Evolutionary conservation across 495 filamentous ascomycete species (phyloP).

Genomic region (Lasiosphaeria ovina): DNA sequence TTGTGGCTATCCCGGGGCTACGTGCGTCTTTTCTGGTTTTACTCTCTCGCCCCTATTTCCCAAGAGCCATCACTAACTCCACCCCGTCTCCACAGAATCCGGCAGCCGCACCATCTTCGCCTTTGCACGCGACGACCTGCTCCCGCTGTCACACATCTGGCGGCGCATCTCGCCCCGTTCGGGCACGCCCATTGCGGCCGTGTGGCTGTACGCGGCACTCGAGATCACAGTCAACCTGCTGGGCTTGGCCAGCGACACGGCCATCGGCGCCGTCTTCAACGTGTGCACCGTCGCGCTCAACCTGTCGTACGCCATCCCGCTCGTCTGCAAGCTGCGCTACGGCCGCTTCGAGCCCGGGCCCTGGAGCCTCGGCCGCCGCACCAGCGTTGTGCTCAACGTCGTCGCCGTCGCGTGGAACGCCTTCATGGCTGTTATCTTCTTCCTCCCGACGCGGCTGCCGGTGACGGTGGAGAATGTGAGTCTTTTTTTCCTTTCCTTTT

Average conservation of each 20-base stretch:
- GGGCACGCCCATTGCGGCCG: conserved; percentile 58
- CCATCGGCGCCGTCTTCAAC: conserved; percentile 63
- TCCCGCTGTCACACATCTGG: conserved; percentile 58
- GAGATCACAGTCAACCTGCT: conserved; percentile 63
- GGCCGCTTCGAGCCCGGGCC: conserved; percentile 58
- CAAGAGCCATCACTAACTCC: too few relatives aligned
- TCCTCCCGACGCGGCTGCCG: conserved; percentile 56
- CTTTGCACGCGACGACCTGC: conserved; percentile 57
- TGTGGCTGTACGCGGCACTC: conserved; percentile 57
- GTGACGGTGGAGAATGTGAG: conserved; percentile 45
- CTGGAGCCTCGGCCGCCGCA: conserved; percentile 56
- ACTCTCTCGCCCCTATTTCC: too few relatives aligned
- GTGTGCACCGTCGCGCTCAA: conserved; percentile 63
- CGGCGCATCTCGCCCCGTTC: conserved; percentile 51
- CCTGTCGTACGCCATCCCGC: conserved; percentile 60
- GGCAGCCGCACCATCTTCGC: conserved; percentile 62
- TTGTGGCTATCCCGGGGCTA: conserved; percentile 61
- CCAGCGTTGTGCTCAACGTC: conserved; percentile 45
- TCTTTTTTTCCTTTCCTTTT: background rate
- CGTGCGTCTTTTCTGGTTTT: conserved; percentile 15
- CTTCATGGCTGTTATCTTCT: conserved; percentile 60
- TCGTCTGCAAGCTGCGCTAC: conserved; percentile 59
- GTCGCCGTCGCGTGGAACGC: conserved; percentile 59
- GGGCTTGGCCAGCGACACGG: conserved; percentile 59
- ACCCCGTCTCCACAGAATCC: conserved; percentile 31